Evolutionary conservation across 352 stramenopile genomes (phyloP).

Genomic region (Phytophthora colocasiae): DNA sequence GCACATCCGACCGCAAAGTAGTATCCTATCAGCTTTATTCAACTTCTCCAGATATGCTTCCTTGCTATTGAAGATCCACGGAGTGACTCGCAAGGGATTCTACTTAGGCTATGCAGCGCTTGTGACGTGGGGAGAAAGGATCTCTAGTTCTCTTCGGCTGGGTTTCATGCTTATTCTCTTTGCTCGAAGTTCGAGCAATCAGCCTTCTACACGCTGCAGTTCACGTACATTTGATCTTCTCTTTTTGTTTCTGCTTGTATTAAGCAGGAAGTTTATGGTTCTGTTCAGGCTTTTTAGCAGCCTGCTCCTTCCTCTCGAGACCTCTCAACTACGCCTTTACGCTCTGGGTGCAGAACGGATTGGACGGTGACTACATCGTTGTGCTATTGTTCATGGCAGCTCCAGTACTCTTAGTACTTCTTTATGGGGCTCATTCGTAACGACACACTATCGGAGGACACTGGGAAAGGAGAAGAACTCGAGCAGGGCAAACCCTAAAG

Average conservation of each 20-base stretch:
- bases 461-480: constrained; percentile 13
- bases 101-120: constrained; percentile 45
- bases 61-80: background rate
- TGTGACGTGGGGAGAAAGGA: too few species aligned
- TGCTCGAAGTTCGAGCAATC: constrained; percentile 46
- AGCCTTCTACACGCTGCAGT: constrained; percentile 52
- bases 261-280: constrained; percentile 42
- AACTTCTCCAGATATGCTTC: too few species aligned
- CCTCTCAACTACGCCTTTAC: constrained; percentile 52
- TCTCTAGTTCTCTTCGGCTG: too few species aligned
- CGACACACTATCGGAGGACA: background rate
- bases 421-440: constrained; percentile 37
- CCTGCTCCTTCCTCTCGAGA: constrained; percentile 42
- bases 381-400: constrained; percentile 45
- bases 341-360: constrained; percentile 42
- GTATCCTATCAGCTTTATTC: too few species aligned
- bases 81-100: constrained; percentile 3
- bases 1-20: too few species aligned
- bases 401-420: constrained; percentile 38
- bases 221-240: constrained; percentile 36
- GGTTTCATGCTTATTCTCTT: constrained; percentile 42
- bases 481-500: constrained; percentile 23
- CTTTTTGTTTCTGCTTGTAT: background rate
- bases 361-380: constrained; percentile 39
- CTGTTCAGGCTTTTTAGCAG: constrained; percentile 42